Conservation (phyloP, 2,329 filamentous ascomycete genomes). For the Fusarium palustre region DNA sequence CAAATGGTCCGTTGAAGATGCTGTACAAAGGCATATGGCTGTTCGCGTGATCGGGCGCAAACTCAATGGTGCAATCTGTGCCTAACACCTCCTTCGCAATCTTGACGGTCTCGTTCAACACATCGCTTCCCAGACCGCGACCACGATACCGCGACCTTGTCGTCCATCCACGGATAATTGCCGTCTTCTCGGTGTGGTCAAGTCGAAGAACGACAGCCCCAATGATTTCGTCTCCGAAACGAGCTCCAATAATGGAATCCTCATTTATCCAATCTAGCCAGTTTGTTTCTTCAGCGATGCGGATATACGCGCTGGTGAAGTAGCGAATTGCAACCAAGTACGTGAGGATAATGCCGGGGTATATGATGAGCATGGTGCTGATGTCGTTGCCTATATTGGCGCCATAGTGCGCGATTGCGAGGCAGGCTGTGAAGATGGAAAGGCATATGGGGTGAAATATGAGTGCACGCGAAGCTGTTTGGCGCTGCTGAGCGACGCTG, state of each 20-base stretch:
- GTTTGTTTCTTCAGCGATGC: slow-evolving; percentile 70
- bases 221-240: slow-evolving; percentile 75
- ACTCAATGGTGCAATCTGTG: slow-evolving; percentile 70
- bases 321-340: slow-evolving; percentile 72
- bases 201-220: slow-evolving; percentile 76
- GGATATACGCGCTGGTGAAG: slow-evolving; percentile 71
- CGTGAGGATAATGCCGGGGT: slow-evolving; percentile 70
- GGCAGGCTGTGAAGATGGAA: slow-evolving; percentile 56
- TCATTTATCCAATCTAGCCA: slow-evolving; percentile 70
- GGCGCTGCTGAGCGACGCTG: slow-evolving; percentile 84
- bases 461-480: slow-evolving; percentile 71
- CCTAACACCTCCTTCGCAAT: slow-evolving; percentile 73
- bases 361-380: slow-evolving; percentile 65
- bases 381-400: slow-evolving; percentile 59
- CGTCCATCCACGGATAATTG: slow-evolving; percentile 83
- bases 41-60: slow-evolving; percentile 83
- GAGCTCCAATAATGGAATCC: slow-evolving; percentile 71
- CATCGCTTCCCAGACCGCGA: slow-evolving; percentile 75
- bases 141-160: slow-evolving; percentile 76
- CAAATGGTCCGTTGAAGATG: slow-evolving; percentile 69
- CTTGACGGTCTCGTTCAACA: slow-evolving; percentile 78
- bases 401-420: slow-evolving; percentile 58
- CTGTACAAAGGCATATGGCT: slow-evolving; percentile 67
- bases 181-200: slow-evolving; percentile 60
- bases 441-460: slow-evolving; percentile 71